Evolutionary conservation across 1,139 yeast genomes (phyloP), one percentile per base, ranked within the genome.

Genomic region (Pichia sp.): DNA sequence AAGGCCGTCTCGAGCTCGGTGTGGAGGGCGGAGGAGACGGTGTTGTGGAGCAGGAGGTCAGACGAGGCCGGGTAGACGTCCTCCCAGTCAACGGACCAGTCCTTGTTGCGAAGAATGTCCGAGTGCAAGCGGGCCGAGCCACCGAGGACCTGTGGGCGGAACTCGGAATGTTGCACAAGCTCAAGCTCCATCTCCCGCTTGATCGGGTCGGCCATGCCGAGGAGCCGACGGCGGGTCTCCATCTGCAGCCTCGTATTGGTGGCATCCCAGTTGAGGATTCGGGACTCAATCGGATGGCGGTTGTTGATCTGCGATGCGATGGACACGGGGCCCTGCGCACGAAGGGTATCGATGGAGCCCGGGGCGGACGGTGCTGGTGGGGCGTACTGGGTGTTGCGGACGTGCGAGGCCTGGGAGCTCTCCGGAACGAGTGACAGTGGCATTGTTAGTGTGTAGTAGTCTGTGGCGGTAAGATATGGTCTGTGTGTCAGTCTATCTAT

Each of bases 141-240:
- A 3, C 88, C 82, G 53, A 82, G 73, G 15, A 78, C 71, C 51
- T 76, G 70, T n/a, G 96, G 96, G 61, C 77, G 81, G 69, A 82
- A 82, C 55, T 86, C 90, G n/a, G 89, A 81, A 51, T 78, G 76
- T 49, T 82, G 82, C n/a, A 92, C 86, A 42, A 90, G 79, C 55
- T 80, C 77, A 66, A 89, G 73, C 63, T 95, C 98, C 88, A 93
- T 88, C 32, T 87, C 82, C 68, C 97, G 81, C 70, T 90, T 85
- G 63, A 93, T 84, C 7, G 98, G 96, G 66, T 89, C 98, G 11
- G 95, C 97, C 49, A 95, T 86, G 32, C 99, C 99, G 70, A 87
- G 90, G 30, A 89, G 74, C 61, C 95, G 81, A 67, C 96, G 81
- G 71, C 87, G 85, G 55, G 83, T 82, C 68, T 90, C 95, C 75